Evolutionary conservation across 1,284 basidiomycete genomes (phyloP).

Genomic region (Rhodotorula sp.): DNA sequence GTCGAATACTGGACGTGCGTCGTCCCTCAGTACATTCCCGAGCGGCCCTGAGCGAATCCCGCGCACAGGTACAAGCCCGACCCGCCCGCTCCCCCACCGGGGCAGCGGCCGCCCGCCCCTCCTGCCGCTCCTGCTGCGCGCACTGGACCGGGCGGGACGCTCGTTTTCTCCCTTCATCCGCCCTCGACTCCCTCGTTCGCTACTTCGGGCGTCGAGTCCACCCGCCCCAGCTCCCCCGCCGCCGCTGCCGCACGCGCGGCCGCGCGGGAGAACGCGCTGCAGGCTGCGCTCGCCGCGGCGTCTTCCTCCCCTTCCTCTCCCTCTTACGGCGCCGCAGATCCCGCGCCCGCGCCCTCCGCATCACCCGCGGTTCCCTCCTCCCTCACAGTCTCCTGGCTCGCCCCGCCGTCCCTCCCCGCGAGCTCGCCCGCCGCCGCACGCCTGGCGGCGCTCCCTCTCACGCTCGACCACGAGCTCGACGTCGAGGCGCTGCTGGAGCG

Average conservation of each 20-base stretch:
- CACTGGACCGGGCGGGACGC: not conserved
- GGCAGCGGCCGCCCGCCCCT: too few relatives aligned
- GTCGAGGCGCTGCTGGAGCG: slow-evolving; percentile 8
- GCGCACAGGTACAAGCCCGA: not conserved
- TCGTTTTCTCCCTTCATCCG: slow-evolving; percentile 7
- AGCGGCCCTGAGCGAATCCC: not conserved
- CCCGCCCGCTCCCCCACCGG: not conserved
- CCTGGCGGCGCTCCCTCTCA: not conserved
- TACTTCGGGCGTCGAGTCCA: too few relatives aligned
- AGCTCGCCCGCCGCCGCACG: too few relatives aligned
- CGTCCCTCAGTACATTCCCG: not conserved
- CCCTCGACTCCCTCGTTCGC: too few relatives aligned
- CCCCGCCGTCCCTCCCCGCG: not conserved
- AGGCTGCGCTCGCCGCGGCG: slow-evolving; percentile 1
- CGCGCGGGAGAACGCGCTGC: not conserved
- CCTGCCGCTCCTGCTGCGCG: not conserved
- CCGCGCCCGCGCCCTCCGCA: too few relatives aligned
- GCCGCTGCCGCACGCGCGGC: not conserved
- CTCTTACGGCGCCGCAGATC: too few relatives aligned
- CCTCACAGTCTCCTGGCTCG: not conserved
- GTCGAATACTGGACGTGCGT: slow-evolving; percentile 39
- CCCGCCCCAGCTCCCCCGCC: not conserved
- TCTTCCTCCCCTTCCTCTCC: not conserved
- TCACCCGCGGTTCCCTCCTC: not conserved
- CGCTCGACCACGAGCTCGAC: slow-evolving; percentile 12